phyloP scores from a whole-genome alignment of 441 rosid genomes.

The Hura crepitans region DNA sequence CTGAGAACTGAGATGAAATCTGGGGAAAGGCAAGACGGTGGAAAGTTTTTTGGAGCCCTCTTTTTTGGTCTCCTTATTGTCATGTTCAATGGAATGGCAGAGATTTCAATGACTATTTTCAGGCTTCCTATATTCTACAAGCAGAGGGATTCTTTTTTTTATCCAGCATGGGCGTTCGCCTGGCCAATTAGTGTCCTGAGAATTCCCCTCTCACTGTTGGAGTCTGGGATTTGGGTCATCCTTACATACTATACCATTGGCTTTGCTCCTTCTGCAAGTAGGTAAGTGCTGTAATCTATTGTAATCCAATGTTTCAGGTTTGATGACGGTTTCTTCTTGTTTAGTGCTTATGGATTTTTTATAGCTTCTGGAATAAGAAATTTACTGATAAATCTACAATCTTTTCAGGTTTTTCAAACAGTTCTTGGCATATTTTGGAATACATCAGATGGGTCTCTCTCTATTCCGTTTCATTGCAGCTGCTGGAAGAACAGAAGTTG shows the following conservation, averaged over 20 bases:
- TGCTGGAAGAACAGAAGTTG: slow-evolving; percentile 53
- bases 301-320: background rate
- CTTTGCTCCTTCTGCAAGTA: slow-evolving; percentile 55
- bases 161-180: slow-evolving; percentile 64
- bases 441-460: slow-evolving; percentile 57
- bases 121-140: slow-evolving; percentile 68
- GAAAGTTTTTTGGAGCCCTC: slow-evolving; percentile 49
- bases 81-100: slow-evolving; percentile 64
- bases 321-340: background rate
- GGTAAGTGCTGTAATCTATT: slow-evolving; percentile 32
- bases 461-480: slow-evolving; percentile 64
- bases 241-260: slow-evolving; percentile 69
- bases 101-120: slow-evolving; percentile 49
- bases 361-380: slow-evolving; percentile 4
- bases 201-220: slow-evolving; percentile 53
- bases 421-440: slow-evolving; percentile 43
- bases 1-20: slow-evolving; percentile 41
- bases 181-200: slow-evolving; percentile 60
- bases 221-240: slow-evolving; percentile 57
- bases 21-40: slow-evolving; percentile 33
- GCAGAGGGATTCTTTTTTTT: slow-evolving; percentile 58
- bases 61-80: slow-evolving; percentile 56
- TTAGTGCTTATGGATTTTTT: background rate
- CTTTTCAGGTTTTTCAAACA: slow-evolving; percentile 66
- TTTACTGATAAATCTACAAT: slow-evolving; percentile 49